Percentiles rank a stretch among this genome's conserved stretches.
These are phyloP conservation scores for Aspergillus costaricaensis DNA, from an alignment of 2,329 filamentous ascomycete genomes.

Conservation along the genomic window DNA sequence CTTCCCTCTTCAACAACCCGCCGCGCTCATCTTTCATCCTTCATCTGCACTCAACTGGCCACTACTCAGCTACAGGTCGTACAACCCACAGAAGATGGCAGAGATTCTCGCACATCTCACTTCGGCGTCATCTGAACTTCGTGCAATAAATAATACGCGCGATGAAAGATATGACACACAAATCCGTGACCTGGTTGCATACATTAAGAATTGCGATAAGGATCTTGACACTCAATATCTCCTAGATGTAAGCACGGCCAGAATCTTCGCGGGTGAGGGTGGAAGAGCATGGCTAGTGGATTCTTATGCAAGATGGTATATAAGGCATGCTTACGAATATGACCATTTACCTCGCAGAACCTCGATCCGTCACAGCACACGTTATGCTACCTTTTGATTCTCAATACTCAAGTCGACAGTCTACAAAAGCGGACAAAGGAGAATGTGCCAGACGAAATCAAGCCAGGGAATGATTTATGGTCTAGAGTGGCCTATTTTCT, in stretches of 20 bases:
- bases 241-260: slow-evolving; percentile 33
- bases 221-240: slow-evolving; percentile 37
- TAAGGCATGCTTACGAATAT: slow-evolving; percentile 4
- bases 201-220: slow-evolving; percentile 39
- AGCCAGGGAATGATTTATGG: slow-evolving; percentile 53
- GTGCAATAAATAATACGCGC: slow-evolving; percentile 32
- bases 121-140: slow-evolving; percentile 43
- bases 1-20: background rate
- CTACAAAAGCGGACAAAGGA: slow-evolving; percentile 38
- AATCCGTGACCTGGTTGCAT: slow-evolving; percentile 42
- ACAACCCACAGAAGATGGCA: slow-evolving; percentile 18
- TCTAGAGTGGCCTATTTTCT: slow-evolving; percentile 53
- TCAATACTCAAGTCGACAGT: slow-evolving; percentile 52
- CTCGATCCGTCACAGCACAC: slow-evolving; percentile 61
- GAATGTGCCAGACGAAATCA: slow-evolving; percentile 41
- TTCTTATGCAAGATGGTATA: background rate
- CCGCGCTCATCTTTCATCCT: background rate
- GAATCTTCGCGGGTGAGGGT: background rate
- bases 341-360: slow-evolving; percentile 22
- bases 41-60: background rate
- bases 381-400: slow-evolving; percentile 59
- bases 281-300: background rate
- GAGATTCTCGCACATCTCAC: slow-evolving; percentile 40
- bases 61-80: background rate
- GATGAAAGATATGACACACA: slow-evolving; percentile 49